Conservation (phyloP, 108 stramenopile genomes). For the Cylindrotheca closterium region DNA sequence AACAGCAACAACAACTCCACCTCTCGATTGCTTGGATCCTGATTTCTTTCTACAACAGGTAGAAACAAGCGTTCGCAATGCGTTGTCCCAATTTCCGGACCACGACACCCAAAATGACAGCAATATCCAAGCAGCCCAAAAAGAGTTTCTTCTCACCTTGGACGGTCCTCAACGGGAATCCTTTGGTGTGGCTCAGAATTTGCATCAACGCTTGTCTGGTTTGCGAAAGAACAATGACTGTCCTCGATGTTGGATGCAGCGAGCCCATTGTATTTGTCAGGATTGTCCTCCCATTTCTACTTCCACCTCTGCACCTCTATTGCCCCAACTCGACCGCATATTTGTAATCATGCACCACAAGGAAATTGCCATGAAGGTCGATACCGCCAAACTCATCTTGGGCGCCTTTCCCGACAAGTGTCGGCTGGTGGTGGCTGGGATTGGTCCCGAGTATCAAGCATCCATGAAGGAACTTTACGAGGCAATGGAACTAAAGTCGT, state of each 20-base stretch:
- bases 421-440: conserved; percentile 58
- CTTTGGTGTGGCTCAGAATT: conserved; percentile 46
- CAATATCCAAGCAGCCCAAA: conserved; percentile 35
- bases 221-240: conserved; percentile 54
- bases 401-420: conserved; percentile 46
- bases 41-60: conserved; percentile 42
- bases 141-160: too few species aligned
- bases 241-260: conserved; percentile 73
- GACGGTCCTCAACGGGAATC: conserved; percentile 72
- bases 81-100: conserved; percentile 4
- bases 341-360: conserved; percentile 79
- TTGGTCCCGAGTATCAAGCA: conserved; percentile 53
- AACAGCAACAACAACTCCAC: too few species aligned
- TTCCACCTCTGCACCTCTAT: neutral
- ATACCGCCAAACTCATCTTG: conserved; percentile 76
- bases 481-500: conserved; percentile 12
- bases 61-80: conserved; percentile 32
- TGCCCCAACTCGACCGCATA: conserved; percentile 29
- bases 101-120: conserved; percentile 11
- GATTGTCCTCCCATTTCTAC: conserved; percentile 34
- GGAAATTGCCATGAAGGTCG: conserved; percentile 64
- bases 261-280: conserved; percentile 58
- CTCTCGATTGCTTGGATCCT: neutral
- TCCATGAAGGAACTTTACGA: conserved; percentile 54
- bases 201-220: conserved; percentile 36